Evolutionary conservation across 441 rosid genomes (phyloP), one percentile per base, ranked within the genome.

Genomic region (Aquilaria agallochum): DNA sequence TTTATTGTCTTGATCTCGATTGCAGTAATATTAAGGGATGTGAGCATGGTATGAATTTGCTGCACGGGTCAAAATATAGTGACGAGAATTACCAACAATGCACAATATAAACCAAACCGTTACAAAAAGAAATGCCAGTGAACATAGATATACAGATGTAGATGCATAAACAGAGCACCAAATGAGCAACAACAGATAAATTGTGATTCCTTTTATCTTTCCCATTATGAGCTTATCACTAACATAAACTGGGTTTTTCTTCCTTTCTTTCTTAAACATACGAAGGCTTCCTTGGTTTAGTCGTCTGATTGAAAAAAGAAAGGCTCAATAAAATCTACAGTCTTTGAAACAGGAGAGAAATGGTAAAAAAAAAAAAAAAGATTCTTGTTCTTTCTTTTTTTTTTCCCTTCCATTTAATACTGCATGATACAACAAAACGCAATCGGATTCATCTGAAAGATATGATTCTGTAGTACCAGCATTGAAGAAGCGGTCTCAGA

Each of bases 1-100:
- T 85, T 88, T 58, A 88, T 85, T 0, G 95, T 88, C 72, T 88
- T 83, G 73, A 88, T 81, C 81, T 85, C 91, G 4, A 88, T 88
- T 15, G 86, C 77, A 58, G 89, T 73, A 62, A 78, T 77, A 69
- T 81, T 85, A 49, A 88, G 66, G 9, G 89, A 83, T 80, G 67
- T 66, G 1, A 78, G 78, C 69, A 81, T 81, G 56, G 74, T 55
- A 67, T 88, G 89, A 64, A 88, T 88, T 72, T 85, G 72, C 95
- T 88, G 70, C 69, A 69, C 3, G 71, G 12, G 13, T 57, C 9
- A 27, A 14, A 55, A 50, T 5, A 13, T 40, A 52, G 11, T 4
- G 31, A 52, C 9, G 36, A n/a, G 34, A 9, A 9, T 58, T 58
- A 30, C 11, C 42, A 36, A 14, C 10, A n/a, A 36, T 13, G 32